Base-by-base conservation (phyloP, 1,284 basidiomycete genomes). In the Coniferiporia sulphurascens region DNA sequence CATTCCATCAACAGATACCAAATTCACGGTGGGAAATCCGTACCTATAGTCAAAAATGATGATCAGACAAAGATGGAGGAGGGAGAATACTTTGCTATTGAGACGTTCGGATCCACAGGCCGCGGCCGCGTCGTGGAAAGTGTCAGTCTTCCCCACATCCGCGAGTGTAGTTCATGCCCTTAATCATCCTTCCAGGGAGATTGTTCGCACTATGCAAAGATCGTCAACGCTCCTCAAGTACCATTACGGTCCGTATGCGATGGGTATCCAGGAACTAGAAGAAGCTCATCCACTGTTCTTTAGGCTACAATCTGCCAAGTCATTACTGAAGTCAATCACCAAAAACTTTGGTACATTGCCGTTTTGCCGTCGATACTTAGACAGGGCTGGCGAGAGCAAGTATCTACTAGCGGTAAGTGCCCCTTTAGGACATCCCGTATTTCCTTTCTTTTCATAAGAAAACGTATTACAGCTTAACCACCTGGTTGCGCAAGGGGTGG, bases 81-180 rank as follows among this genome's bases (percentile, higher is more conserved):
- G 74, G 96, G 95, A 41, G 97, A 99, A 71, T 97, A 98, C 73
- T 99, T 95, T 72, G 97, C 97, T 13, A 98, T 99, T 64, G 97
- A 99, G 74, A 99, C 97, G 0, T 99, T 99, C 73, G 97, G 97
- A 21, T 92, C 91, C 22, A 99, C 96, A 0, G 97, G 97, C n/a
- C 81, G 90, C 46, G 97, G 96, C 3, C 82, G 87, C 49, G 93
- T 98, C n/a, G 80, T 93, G 12, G 96, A 99, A 68, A 82, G 82
- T 63, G 89, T 90, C 65, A 64, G 83, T 22, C 54, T 43, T 52
- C 22, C 27, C 60, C 52, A 62, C 62, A 56, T 60, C 65, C 48
- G 64, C 62, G 61, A 34, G 44, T 50, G 2, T 46, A 58, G 5
- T 35, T 19, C 6, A 22, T 55, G 49, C 17, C 52, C 50, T 48